A percentile compares a stretch with the other conserved stretches of the same genome.
phyloP scores from a whole-genome alignment of 1,284 basidiomycete species.

The Puccinia hordei region DNA sequence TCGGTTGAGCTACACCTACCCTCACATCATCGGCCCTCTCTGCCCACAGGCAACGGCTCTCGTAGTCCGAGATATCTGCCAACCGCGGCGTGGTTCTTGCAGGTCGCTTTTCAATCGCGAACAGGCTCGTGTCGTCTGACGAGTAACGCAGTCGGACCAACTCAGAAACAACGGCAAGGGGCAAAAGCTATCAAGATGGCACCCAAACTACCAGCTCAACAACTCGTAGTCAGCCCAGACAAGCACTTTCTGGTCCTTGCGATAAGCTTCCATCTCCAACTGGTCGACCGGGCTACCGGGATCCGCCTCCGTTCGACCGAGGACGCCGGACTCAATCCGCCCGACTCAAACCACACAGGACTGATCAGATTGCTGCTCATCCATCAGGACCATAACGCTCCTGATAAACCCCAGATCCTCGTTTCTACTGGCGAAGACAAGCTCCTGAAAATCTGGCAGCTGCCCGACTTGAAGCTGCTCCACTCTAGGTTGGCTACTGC shows the following conservation, averaged over 20 bases:
- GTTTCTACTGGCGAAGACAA: slow-evolving; percentile 48
- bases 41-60: neutral
- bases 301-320: neutral
- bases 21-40: neutral
- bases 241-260: slow-evolving; percentile 3
- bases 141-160: neutral
- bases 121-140: too few species aligned
- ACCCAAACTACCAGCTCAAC: slow-evolving; percentile 7
- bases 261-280: neutral
- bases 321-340: slow-evolving; percentile 12
- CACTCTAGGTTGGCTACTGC: slow-evolving; percentile 29
- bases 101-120: neutral
- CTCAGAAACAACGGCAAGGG: neutral
- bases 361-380: slow-evolving; percentile 42
- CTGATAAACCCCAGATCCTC: neutral
- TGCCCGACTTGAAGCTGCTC: slow-evolving; percentile 35
- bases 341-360: slow-evolving; percentile 18
- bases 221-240: slow-evolving; percentile 2
- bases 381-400: slow-evolving; percentile 17
- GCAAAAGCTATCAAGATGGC: neutral
- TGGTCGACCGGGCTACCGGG: slow-evolving; percentile 1
- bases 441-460: slow-evolving; percentile 40
- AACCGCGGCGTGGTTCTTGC: neutral
- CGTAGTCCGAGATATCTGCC: neutral
- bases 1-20: neutral